These are phyloP conservation scores for Colletotrichum liaoningense DNA, from an alignment of 2,329 filamentous ascomycete species.

Conservation along the genomic window DNA sequence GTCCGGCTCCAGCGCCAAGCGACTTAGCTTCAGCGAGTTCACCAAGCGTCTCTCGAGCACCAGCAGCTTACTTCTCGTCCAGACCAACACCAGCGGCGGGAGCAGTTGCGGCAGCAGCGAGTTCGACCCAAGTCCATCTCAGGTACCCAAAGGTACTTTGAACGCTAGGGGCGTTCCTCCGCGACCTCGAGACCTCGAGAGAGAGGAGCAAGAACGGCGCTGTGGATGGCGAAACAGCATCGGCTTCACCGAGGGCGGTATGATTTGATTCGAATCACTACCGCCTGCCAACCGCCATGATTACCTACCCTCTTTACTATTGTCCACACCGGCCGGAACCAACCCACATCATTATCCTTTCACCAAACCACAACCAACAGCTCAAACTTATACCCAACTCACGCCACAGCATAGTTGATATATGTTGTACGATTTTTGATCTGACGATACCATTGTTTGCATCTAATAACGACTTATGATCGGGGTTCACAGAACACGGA, in stretches of 20 bases:
- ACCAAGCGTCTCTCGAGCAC: constrained; percentile 70
- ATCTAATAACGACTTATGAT: constrained; percentile 37
- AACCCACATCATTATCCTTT: not conserved
- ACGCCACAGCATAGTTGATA: constrained; percentile 23
- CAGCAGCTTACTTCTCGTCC: constrained; percentile 68
- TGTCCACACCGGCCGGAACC: not conserved
- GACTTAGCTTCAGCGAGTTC: constrained; percentile 71
- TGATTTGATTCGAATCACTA: constrained; percentile 54
- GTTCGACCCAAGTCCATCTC: constrained; percentile 51
- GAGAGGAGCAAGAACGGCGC: constrained; percentile 53
- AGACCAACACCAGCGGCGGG: constrained; percentile 63
- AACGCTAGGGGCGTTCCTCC: constrained; percentile 45
- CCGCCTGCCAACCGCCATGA: not conserved
- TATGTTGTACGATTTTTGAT: constrained; percentile 34
- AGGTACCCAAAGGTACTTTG: constrained; percentile 45
- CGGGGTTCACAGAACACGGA: constrained; percentile 20
- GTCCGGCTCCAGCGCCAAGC: constrained; percentile 66
- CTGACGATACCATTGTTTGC: constrained; percentile 33
- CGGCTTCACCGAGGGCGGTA: constrained; percentile 65
- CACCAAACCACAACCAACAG: not conserved
- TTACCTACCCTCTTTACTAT: not conserved
- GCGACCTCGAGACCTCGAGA: constrained; percentile 47
- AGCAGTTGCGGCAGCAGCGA: constrained; percentile 63
- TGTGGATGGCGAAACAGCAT: constrained; percentile 70
- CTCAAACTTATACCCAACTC: constrained; percentile 29